Evolutionary conservation across 305 asterid species (phyloP).

Genomic region (Stenogyne calaminthoides): DNA sequence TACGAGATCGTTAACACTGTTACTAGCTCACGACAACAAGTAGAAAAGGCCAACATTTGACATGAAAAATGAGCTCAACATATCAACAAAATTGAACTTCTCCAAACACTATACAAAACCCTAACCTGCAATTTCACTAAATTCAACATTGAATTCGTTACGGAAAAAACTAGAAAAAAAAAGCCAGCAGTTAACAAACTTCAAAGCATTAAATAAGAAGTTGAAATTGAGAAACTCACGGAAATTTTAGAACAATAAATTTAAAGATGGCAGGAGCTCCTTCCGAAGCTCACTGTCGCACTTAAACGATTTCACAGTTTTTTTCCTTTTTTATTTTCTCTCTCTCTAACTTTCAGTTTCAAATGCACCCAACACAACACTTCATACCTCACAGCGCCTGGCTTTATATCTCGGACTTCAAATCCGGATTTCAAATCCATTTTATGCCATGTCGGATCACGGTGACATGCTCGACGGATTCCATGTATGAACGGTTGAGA

Average conservation of each 20-base stretch:
- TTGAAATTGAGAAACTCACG: slow-evolving; percentile 35
- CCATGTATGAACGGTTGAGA: slow-evolving; percentile 42
- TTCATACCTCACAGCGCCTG: slow-evolving; percentile 10
- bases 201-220: neutral
- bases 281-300: slow-evolving; percentile 28
- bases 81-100: neutral
- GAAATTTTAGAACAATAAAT: slow-evolving; percentile 26
- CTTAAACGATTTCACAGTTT: neutral
- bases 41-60: neutral
- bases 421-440: slow-evolving; percentile 60
- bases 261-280: slow-evolving; percentile 10
- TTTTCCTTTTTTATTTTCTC: neutral
- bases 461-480: slow-evolving; percentile 47
- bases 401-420: slow-evolving; percentile 65
- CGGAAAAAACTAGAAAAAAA: neutral
- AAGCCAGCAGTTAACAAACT: neutral
- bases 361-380: neutral
- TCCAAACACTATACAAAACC: slow-evolving; percentile 28
- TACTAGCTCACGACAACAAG: neutral
- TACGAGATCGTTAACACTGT: slow-evolving; percentile 10
- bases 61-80: neutral
- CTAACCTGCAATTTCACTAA: slow-evolving; percentile 30
- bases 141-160: slow-evolving; percentile 2
- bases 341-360: neutral
- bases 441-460: slow-evolving; percentile 67